Evolutionary conservation across 805 yeast species (phyloP).

Genomic region (Cyberlindnera americana): DNA sequence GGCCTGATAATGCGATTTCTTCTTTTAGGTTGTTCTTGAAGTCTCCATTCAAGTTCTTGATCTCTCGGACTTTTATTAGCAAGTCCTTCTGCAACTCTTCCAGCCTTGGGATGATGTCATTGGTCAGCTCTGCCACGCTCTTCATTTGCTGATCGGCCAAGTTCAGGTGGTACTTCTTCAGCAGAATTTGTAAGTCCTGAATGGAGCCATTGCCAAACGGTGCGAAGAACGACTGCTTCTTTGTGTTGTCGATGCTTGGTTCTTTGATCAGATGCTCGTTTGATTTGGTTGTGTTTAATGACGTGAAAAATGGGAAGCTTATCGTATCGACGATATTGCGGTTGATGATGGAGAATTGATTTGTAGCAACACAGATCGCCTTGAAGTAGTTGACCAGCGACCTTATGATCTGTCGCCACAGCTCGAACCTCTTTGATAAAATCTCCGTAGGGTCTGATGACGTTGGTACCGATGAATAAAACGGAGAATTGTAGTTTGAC

Average conservation of each 20-base stretch:
- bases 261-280: slow-evolving; percentile 30
- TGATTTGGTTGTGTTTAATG: slow-evolving; percentile 9
- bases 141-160: slow-evolving; percentile 54
- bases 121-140: slow-evolving; percentile 53
- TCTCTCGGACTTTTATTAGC: slow-evolving; percentile 78
- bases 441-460: slow-evolving; percentile 79
- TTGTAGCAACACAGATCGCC: slow-evolving; percentile 78
- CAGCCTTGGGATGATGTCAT: slow-evolving; percentile 59
- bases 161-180: slow-evolving; percentile 66
- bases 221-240: slow-evolving; percentile 57
- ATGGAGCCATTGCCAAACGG: slow-evolving; percentile 68
- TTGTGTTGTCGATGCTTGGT: slow-evolving; percentile 25
- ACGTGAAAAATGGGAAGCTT: slow-evolving; percentile 38
- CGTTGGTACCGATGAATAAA: slow-evolving; percentile 48
- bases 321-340: slow-evolving; percentile 76
- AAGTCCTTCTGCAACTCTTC: slow-evolving; percentile 72
- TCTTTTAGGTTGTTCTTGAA: slow-evolving; percentile 70
- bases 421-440: slow-evolving; percentile 73
- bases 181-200: slow-evolving; percentile 73
- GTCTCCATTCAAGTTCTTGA: slow-evolving; percentile 74
- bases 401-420: slow-evolving; percentile 80
- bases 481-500: slow-evolving; percentile 33
- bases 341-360: slow-evolving; percentile 80
- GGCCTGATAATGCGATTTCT: slow-evolving; percentile 66
- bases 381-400: slow-evolving; percentile 71